These are phyloP conservation scores for Sicyos baderoa DNA, from an alignment of 306 rosid genomes.

Conservation along the genomic window DNA sequence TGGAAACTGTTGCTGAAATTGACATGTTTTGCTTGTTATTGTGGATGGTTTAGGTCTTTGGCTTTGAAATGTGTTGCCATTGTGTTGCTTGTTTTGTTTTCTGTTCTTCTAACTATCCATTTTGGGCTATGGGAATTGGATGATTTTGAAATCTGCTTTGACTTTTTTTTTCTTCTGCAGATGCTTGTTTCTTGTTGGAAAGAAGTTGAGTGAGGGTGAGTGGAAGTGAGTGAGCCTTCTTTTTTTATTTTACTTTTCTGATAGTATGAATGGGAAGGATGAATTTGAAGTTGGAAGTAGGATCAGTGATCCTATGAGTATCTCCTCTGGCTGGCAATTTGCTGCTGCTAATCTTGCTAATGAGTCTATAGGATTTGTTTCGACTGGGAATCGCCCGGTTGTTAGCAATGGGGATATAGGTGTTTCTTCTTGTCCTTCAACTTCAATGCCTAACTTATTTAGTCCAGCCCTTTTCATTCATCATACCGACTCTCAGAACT, in stretches of 20 bases:
- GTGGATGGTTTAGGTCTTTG: not conserved
- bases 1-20: conserved; percentile 4
- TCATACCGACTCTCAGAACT: conserved; percentile 39
- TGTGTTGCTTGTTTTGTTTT: not conserved
- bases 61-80: not conserved
- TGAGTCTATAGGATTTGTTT: conserved; percentile 49
- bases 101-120: conserved; percentile 7
- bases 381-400: conserved; percentile 35
- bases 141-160: conserved; percentile 13
- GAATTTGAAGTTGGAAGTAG: conserved; percentile 56
- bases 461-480: conserved; percentile 60
- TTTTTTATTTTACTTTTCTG: conserved; percentile 8
- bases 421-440: conserved; percentile 59
- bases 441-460: conserved; percentile 60
- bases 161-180: conserved; percentile 14
- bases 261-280: conserved; percentile 58
- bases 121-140: conserved; percentile 16
- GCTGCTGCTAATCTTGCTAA: conserved; percentile 44
- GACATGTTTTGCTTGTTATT: not conserved
- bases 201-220: conserved; percentile 18
- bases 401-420: conserved; percentile 45
- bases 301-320: conserved; percentile 55
- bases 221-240: conserved; percentile 20
- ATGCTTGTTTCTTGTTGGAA: conserved; percentile 21
- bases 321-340: conserved; percentile 72